Evolutionary conservation across 2,329 filamentous ascomycete genomes (phyloP).

Genomic region (Sarocladium strictum): DNA sequence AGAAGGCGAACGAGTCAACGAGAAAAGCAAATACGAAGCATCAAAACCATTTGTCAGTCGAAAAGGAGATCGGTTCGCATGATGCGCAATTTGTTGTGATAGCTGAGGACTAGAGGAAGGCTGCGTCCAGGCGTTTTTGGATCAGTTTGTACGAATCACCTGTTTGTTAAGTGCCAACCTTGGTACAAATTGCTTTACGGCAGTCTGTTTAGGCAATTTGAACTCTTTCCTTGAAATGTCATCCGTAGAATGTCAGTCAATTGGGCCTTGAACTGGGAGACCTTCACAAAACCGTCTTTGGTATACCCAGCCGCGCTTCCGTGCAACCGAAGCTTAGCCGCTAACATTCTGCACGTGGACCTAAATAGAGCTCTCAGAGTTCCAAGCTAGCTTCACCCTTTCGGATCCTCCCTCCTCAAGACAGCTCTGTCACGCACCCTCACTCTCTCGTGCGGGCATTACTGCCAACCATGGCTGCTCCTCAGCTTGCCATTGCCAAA

Average conservation of each 20-base stretch:
- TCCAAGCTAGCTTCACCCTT: not conserved
- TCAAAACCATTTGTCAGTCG: constrained; percentile 66
- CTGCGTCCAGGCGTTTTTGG: not conserved
- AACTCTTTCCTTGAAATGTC: too few species aligned
- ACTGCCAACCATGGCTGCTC: constrained; percentile 49
- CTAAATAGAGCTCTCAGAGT: too few species aligned
- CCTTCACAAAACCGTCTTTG: too few species aligned
- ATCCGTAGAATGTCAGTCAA: too few species aligned
- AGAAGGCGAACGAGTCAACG: constrained; percentile 57
- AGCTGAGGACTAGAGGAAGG: not conserved
- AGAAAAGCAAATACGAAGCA: constrained; percentile 90
- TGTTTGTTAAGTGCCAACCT: too few species aligned
- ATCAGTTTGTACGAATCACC: constrained; percentile 2
- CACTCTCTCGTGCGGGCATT: not conserved
- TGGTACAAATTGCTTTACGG: too few species aligned
- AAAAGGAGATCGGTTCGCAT: constrained; percentile 83
- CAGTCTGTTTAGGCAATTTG: too few species aligned
- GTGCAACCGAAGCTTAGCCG: too few species aligned
- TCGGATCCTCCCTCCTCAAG: not conserved
- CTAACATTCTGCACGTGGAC: too few species aligned
- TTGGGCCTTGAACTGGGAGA: too few species aligned
- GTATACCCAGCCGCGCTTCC: too few species aligned
- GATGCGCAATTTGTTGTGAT: constrained; percentile 7
- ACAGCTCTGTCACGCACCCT: not conserved
- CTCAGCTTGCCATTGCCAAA: constrained; percentile 71